phyloP scores from a whole-genome alignment of 73 alveolate species.

The Tetrahymena borealis region DNA sequence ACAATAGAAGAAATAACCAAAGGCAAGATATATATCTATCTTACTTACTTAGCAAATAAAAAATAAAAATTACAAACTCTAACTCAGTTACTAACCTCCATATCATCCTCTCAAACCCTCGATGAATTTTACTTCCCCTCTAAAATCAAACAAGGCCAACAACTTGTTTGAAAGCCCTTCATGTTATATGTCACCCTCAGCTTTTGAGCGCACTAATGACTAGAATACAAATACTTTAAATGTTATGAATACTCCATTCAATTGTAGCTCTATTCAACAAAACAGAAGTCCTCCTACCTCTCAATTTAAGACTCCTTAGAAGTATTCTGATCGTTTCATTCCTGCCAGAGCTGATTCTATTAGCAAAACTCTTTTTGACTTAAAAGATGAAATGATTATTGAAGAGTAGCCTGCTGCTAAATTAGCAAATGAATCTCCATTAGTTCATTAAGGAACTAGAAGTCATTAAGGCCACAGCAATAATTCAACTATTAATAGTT shows the following conservation, averaged over 20 bases:
- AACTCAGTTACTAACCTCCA: too few species aligned
- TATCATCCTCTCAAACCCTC: too few species aligned
- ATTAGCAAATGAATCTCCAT: background rate
- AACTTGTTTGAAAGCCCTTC: background rate
- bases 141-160: background rate
- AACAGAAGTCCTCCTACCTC: background rate
- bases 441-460: background rate
- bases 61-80: too few species aligned
- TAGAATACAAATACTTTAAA: background rate
- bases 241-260: background rate
- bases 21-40: background rate
- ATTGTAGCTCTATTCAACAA: background rate
- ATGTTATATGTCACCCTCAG: background rate
- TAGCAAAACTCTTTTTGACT: background rate
- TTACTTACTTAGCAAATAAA: too few species aligned
- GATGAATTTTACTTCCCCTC: background rate
- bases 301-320: background rate
- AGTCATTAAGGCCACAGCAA: background rate
- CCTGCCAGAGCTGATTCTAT: background rate
- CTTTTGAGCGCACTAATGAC: background rate
- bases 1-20: too few species aligned
- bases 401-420: background rate
- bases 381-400: background rate
- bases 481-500: background rate
- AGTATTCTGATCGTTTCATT: background rate